These are phyloP conservation scores for Pleurotus eryngii DNA, from an alignment of 768 basidiomycete species.

Conservation along the genomic window DNA sequence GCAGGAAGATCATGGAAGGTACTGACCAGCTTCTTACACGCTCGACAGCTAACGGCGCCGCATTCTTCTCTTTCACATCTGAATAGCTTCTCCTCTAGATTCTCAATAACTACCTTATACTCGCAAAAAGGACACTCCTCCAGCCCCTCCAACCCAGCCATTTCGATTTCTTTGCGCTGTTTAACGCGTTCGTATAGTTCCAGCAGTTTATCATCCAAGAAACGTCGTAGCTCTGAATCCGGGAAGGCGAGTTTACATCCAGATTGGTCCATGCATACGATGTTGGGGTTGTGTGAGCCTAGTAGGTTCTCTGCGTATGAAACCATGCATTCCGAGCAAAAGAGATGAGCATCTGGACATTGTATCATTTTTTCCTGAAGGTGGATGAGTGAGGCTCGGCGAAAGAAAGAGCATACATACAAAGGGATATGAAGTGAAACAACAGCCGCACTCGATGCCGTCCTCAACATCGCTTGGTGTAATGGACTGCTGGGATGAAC, in stretches of 20 bases:
- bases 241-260: slow-evolving; percentile 70
- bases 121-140: slow-evolving; percentile 94
- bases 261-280: slow-evolving; percentile 82
- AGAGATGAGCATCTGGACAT: slow-evolving; percentile 86
- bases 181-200: slow-evolving; percentile 70
- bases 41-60: slow-evolving; percentile 71
- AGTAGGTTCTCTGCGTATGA: slow-evolving; percentile 67
- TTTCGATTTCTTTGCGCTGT: slow-evolving; percentile 76
- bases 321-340: slow-evolving; percentile 72
- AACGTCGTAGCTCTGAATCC: slow-evolving; percentile 62
- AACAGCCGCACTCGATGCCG: slow-evolving; percentile 86
- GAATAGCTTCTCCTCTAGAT: slow-evolving; percentile 61
- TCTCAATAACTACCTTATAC: slow-evolving; percentile 76
- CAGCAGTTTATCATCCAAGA: slow-evolving; percentile 65
- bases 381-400: background rate
- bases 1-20: slow-evolving; percentile 5
- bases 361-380: slow-evolving; percentile 79
- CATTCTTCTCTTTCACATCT: slow-evolving; percentile 61
- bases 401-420: background rate
- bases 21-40: slow-evolving; percentile 71
- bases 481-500: slow-evolving; percentile 29
- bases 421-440: slow-evolving; percentile 43
- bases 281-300: slow-evolving; percentile 54
- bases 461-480: slow-evolving; percentile 43
- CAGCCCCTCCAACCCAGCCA: slow-evolving; percentile 72